phyloP scores from a whole-genome alignment of 371 early-diverging fungal species.

The Mucor lusitanicus region DNA sequence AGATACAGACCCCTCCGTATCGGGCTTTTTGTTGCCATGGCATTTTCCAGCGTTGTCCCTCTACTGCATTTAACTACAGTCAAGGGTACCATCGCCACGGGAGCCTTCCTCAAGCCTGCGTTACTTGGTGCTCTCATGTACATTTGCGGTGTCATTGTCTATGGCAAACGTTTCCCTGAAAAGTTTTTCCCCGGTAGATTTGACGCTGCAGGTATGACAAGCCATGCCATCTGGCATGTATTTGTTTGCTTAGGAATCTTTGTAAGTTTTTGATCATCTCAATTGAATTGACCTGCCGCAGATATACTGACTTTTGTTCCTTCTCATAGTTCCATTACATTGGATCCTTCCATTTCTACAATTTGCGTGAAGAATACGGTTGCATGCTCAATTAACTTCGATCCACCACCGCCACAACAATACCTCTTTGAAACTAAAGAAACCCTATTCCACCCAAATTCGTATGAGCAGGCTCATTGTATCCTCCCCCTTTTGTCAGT shows the following conservation, averaged over 20 bases:
- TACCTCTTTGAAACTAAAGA: not conserved
- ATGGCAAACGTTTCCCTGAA: slow-evolving; percentile 68
- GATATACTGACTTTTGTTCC: not conserved
- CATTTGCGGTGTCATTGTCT: slow-evolving; percentile 53
- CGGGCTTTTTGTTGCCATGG: slow-evolving; percentile 64
- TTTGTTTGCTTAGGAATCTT: slow-evolving; percentile 69
- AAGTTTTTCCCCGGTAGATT: slow-evolving; percentile 75
- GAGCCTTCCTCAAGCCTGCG: slow-evolving; percentile 54
- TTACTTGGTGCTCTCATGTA: slow-evolving; percentile 57
- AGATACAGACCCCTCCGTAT: slow-evolving; percentile 60
- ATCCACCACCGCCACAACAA: not conserved
- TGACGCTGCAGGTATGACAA: slow-evolving; percentile 69
- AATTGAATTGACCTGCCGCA: not conserved
- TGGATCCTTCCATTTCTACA: slow-evolving; percentile 27
- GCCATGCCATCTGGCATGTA: slow-evolving; percentile 82
- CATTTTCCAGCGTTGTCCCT: slow-evolving; percentile 60
- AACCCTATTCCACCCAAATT: not conserved
- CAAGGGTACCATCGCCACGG: slow-evolving; percentile 45
- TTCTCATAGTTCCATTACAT: slow-evolving; percentile 22
- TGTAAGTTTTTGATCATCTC: slow-evolving; percentile 25
- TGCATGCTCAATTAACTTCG: slow-evolving; percentile 12
- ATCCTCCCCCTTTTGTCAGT: not conserved
- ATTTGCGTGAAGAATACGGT: slow-evolving; percentile 19
- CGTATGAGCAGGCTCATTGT: slow-evolving; percentile 12
- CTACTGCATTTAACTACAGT: slow-evolving; percentile 52